Evolutionary conservation across 805 yeast species (phyloP).

Genomic region (Yarrowia sp.): DNA sequence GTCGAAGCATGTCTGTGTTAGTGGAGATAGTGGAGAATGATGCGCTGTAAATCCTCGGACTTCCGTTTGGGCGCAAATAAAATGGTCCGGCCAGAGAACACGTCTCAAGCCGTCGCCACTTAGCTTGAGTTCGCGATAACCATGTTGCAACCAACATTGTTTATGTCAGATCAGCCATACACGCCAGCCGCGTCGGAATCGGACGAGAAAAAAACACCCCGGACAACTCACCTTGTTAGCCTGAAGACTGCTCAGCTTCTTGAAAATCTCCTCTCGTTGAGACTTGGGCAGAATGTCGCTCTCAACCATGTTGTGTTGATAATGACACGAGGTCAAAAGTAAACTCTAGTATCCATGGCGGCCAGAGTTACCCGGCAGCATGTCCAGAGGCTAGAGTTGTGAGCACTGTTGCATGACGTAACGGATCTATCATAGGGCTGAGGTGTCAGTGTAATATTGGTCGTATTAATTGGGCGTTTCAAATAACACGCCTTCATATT

Average conservation of each 20-base stretch:
- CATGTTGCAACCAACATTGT: too few species aligned
- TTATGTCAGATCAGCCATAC: not conserved
- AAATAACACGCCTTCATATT: too few species aligned
- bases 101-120: too few species aligned
- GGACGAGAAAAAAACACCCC: not conserved
- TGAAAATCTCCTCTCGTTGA: constrained; percentile 64
- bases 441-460: too few species aligned
- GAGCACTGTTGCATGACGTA: not conserved
- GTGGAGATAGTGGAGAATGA: not conserved
- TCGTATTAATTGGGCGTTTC: too few species aligned
- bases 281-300: constrained; percentile 47
- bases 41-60: too few species aligned
- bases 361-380: constrained; percentile 23
- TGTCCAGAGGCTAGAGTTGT: not conserved
- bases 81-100: too few species aligned
- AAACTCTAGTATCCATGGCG: not conserved
- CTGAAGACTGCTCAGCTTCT: constrained; percentile 58
- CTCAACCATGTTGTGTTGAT: constrained; percentile 30
- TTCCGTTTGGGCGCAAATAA: too few species aligned
- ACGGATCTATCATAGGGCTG: not conserved
- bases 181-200: not conserved
- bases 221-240: constrained; percentile 57
- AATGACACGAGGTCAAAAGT: constrained; percentile 26
- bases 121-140: too few species aligned
- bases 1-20: constrained; percentile 68